These are phyloP conservation scores for Uromyces viciae-fabae DNA, from an alignment of 1,284 basidiomycete genomes.

Conservation along the genomic window DNA sequence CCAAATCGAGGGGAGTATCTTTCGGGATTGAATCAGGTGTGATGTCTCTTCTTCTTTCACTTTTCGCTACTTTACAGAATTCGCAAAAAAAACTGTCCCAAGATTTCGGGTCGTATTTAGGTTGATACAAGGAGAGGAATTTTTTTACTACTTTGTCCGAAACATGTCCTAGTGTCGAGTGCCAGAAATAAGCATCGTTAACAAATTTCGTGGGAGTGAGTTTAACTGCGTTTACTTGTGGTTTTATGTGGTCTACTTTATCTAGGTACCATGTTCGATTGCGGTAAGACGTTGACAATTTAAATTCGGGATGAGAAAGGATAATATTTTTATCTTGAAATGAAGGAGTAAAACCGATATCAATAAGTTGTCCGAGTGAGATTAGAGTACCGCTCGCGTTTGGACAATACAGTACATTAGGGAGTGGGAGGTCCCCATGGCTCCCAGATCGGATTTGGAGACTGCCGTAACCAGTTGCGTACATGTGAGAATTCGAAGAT, in stretches of 20 bases:
- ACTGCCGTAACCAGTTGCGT: not conserved
- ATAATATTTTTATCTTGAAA: not conserved
- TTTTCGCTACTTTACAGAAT: not conserved
- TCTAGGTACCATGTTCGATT: too few species aligned
- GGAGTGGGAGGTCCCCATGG: not conserved
- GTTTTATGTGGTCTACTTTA: too few species aligned
- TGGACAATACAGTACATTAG: not conserved
- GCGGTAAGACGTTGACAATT: not conserved
- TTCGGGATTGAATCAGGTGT: not conserved
- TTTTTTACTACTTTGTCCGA: not conserved
- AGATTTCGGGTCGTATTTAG: not conserved
- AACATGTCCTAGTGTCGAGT: not conserved
- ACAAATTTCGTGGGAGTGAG: too few species aligned
- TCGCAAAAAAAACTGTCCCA: not conserved
- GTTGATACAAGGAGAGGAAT: not conserved
- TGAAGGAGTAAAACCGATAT: not conserved
- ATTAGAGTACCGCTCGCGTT: not conserved
- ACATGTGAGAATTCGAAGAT: not conserved
- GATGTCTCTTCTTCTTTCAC: not conserved
- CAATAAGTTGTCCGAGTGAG: not conserved
- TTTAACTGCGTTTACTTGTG: too few species aligned
- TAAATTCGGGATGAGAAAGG: not conserved
- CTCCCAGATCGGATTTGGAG: not conserved
- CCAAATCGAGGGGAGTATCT: not conserved
- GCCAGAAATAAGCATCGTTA: not conserved